These are phyloP conservation scores for Pichia gijzeniarum DNA, from an alignment of 805 yeast species.

Conservation along the genomic window DNA sequence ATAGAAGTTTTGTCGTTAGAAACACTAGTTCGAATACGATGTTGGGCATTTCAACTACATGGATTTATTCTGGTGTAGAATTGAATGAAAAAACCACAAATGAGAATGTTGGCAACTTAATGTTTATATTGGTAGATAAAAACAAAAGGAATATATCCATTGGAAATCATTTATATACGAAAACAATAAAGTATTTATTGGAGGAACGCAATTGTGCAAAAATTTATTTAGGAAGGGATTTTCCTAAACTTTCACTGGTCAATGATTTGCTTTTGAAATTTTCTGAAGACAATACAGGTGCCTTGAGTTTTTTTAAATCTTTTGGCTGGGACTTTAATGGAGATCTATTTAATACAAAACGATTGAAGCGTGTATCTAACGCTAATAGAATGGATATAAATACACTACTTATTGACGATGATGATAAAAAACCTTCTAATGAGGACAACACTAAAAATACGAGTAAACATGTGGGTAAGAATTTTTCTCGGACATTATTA, in stretches of 20 bases:
- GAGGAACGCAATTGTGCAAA: slow-evolving; percentile 23
- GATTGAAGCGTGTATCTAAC: slow-evolving; percentile 41
- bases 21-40: slow-evolving; percentile 50
- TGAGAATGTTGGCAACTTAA: slow-evolving; percentile 22
- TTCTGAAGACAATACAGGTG: slow-evolving; percentile 32
- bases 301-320: slow-evolving; percentile 35
- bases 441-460: too few species aligned
- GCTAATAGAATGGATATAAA: slow-evolving; percentile 1
- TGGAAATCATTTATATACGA: slow-evolving; percentile 3
- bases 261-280: slow-evolving; percentile 53
- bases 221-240: slow-evolving; percentile 52
- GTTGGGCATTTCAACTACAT: slow-evolving; percentile 49
- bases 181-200: slow-evolving; percentile 16
- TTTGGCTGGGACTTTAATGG: slow-evolving; percentile 40
- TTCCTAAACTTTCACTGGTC: slow-evolving; percentile 43
- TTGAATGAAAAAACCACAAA: slow-evolving; percentile 27
- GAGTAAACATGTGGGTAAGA: too few species aligned
- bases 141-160: slow-evolving; percentile 25
- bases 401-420: not conserved
- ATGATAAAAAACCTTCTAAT: not conserved
- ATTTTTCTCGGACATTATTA: not conserved
- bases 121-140: slow-evolving; percentile 40
- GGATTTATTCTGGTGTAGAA: slow-evolving; percentile 35
- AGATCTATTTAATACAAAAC: slow-evolving; percentile 32
- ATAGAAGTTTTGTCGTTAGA: slow-evolving; percentile 50